These are phyloP conservation scores for Brassica rapa DNA, from an alignment of 345 rosid species.

Conservation along the genomic window DNA sequence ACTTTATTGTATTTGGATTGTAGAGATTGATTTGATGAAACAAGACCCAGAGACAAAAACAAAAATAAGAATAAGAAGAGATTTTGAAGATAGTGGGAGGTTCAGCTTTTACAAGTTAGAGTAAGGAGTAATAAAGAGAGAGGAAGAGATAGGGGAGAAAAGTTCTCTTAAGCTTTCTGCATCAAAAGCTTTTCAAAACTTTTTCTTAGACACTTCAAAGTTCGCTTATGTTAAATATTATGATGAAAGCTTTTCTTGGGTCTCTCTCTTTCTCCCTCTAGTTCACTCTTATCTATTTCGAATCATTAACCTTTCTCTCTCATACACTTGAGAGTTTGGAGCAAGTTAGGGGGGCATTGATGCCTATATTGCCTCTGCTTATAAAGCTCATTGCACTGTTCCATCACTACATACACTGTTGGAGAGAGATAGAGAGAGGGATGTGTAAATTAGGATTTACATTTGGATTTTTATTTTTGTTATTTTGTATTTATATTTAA, in stretches of 20 bases:
- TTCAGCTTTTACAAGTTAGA: slow-evolving; percentile 62
- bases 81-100: slow-evolving; percentile 46
- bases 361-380: slow-evolving; percentile 33
- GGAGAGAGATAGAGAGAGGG: slow-evolving; percentile 16
- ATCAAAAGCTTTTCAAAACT: slow-evolving; percentile 56
- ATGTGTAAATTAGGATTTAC: slow-evolving; percentile 21
- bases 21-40: slow-evolving; percentile 41
- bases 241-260: slow-evolving; percentile 37
- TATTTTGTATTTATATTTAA: slow-evolving; percentile 41
- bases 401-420: slow-evolving; percentile 35
- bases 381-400: slow-evolving; percentile 41
- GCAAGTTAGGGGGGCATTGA: slow-evolving; percentile 28
- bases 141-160: slow-evolving; percentile 37
- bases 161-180: slow-evolving; percentile 66
- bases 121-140: slow-evolving; percentile 30
- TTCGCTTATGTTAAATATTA: slow-evolving; percentile 24
- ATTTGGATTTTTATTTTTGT: slow-evolving; percentile 44
- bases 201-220: slow-evolving; percentile 43
- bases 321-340: slow-evolving; percentile 33
- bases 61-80: slow-evolving; percentile 12
- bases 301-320: slow-evolving; percentile 35
- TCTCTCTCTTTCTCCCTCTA: slow-evolving; percentile 28
- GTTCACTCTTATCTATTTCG: slow-evolving; percentile 23
- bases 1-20: slow-evolving; percentile 28
- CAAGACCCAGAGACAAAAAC: slow-evolving; percentile 16